A percentile compares a stretch with the other conserved stretches of the same genome.
Evolutionary conservation across 169 alveolate genomes (phyloP).

Genomic region (Eimeria necatrix): DNA sequence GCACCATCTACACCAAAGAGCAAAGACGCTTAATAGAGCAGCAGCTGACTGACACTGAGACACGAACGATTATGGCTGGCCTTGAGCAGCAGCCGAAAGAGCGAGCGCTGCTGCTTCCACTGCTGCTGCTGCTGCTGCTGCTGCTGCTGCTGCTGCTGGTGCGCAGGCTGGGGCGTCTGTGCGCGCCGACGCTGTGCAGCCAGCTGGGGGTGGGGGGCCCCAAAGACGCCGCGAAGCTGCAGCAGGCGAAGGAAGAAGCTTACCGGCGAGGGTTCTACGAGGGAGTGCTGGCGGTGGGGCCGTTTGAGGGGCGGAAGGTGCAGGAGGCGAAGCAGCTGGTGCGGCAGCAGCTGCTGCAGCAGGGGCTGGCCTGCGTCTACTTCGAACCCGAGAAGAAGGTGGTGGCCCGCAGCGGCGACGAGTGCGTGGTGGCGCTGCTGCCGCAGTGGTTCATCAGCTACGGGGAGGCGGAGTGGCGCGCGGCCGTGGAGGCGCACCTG

Average conservation of each 20-base stretch:
- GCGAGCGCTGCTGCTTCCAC: too few species aligned
- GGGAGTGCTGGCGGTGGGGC: constrained; percentile 97
- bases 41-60: too few species aligned
- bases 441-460: constrained; percentile 98
- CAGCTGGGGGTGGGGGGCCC: constrained; percentile 92
- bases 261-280: constrained; percentile 98
- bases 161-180: constrained; percentile 48
- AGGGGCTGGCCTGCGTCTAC: constrained; percentile 90
- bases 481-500: constrained; percentile 94
- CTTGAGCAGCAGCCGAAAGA: too few species aligned
- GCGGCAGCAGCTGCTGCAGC: constrained; percentile 86
- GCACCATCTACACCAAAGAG: too few species aligned
- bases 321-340: constrained; percentile 88
- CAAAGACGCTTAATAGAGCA: too few species aligned
- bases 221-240: constrained; percentile 95
- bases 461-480: constrained; percentile 98
- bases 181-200: constrained; percentile 77
- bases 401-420: constrained; percentile 97
- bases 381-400: constrained; percentile 98
- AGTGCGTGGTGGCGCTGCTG: constrained; percentile 97
- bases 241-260: constrained; percentile 96
- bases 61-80: too few species aligned
- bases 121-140: too few species aligned
- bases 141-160: constrained; percentile 82
- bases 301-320: constrained; percentile 93